Evolutionary conservation across 306 rosid genomes (phyloP), one percentile per base, ranked within the genome.

Genomic region (Sicyos baderoa): DNA sequence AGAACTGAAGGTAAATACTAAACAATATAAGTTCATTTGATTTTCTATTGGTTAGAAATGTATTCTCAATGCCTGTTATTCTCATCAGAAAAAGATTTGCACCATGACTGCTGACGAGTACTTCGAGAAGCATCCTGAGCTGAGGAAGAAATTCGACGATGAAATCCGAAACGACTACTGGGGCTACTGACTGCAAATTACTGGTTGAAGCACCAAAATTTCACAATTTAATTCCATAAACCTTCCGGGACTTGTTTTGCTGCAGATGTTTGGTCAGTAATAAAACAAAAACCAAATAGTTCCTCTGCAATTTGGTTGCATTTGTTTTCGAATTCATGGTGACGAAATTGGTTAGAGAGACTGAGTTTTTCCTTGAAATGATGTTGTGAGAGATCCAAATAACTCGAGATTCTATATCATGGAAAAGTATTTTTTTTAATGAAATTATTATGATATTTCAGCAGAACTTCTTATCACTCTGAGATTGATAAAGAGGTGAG

Each of bases 71-170:
- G 10, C 9, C 14, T 18, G 3, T 53, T 8, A 54, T n/a, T 48
- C 71, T 45, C 17, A 47, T 16, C 97, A 90, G 99, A 76, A 84
- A 62, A 90, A 90, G 80, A 65, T 94, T 10, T 77, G 86, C 79
- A 94, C 97, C 82, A 94, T 90, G 99, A 94, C 97, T 0, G 97
- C 97, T 9, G 80, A 94, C 14, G 99, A 94, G 51, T 94, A 94
- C 90, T 94, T 94, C 48, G 95, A 51, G 55, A 86, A 86, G 84
- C 90, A 90, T 80, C 97, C 97, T 10, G 97, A 94, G 79, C 83
- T 94, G 78, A 90, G 75, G 88, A 83, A 88, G 85, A 90, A 88
- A 72, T 94, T 90, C 15, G 99, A 94, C 42, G 97, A 90, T 45
- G 99, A 94, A 82, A 94, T 94, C 77, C 84, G 95, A 67, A 88